A percentile compares a stretch with the other conserved stretches of the same genome.
phyloP scores from a whole-genome alignment of 2,329 filamentous ascomycete genomes.

The Gnomoniopsis smithogilvyi region DNA sequence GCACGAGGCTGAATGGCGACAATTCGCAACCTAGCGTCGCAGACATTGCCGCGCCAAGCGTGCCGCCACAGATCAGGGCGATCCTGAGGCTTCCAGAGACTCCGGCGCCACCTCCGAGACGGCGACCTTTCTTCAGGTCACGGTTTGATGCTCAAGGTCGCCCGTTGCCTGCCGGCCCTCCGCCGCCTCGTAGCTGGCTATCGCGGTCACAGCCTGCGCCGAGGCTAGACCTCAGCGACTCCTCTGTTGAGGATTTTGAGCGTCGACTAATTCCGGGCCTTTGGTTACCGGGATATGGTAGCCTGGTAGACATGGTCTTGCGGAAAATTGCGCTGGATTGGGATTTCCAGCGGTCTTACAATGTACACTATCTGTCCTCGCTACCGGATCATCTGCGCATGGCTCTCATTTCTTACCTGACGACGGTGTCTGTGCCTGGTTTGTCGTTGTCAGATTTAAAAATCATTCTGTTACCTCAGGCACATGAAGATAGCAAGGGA shows the following conservation, averaged over 20 bases:
- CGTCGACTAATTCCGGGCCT: constrained; percentile 38
- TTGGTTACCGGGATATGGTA: constrained; percentile 40
- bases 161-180: constrained; percentile 54
- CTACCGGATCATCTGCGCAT: constrained; percentile 52
- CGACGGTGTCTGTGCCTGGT: constrained; percentile 40
- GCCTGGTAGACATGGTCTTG: constrained; percentile 50
- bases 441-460: constrained; percentile 49
- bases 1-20: constrained; percentile 32
- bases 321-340: constrained; percentile 51
- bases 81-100: constrained; percentile 59
- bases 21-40: constrained; percentile 15
- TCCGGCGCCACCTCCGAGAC: constrained; percentile 47
- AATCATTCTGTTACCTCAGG: constrained; percentile 37
- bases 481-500: constrained; percentile 27
- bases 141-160: constrained; percentile 46
- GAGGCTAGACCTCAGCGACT: constrained; percentile 1
- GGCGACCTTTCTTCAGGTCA: constrained; percentile 37
- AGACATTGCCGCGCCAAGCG: constrained; percentile 39
- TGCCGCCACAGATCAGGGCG: constrained; percentile 56
- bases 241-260: neutral
- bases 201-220: constrained; percentile 29
- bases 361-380: constrained; percentile 54
- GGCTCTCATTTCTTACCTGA: constrained; percentile 49
- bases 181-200: constrained; percentile 58
- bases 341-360: constrained; percentile 52